Base-by-base conservation (phyloP, 148 eudicot genomes). In the Vaccinium myrtillus region DNA sequence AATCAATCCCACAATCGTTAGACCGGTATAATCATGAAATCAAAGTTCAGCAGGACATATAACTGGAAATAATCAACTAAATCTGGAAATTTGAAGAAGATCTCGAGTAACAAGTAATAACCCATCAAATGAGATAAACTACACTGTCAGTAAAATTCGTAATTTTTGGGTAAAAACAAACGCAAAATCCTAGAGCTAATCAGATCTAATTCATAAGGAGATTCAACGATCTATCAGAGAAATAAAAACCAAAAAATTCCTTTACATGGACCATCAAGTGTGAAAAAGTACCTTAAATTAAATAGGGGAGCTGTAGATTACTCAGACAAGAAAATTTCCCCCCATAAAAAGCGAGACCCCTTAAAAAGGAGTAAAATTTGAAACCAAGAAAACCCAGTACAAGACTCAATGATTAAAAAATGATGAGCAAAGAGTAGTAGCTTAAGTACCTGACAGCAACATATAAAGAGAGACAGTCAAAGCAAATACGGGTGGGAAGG, bases 371-470 rank as follows among this genome's bases (percentile, higher is more conserved):
- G 54, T 27, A 30, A 23, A 65, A 55, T 18, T 80, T 55, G 69
- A 54, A 75, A 25, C 65, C 76, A 80, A 46, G 50, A 55, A 69
- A 54, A 61, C 78, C 83, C 43, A 87, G 70, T 69, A 65, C 39
- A 75, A 77, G 81, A 83, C 54, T 65, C 82, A 63, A 84, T 84
- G 15, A 84, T 79, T 84, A 50, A 19, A 77, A 71, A 84, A 61
- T 77, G 81, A 65, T 73, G 83, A 79, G 84, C 50, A 63, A 83
- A 12, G 71, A 10, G 19, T 58, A 39, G 15, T 32, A 7, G 53
- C 63, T 39, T 39, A n/a, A 75, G 78, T 77, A 87, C 86, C 88
- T 84, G 82, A 59, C 12, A 53, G 65, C 77, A 81, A 80, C 84
- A 81, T 11, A 59, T 1, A 81, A 25, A 51, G 59, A 25, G 46